phyloP scores from a whole-genome alignment of 2,329 filamentous ascomycete genomes.

The Cytospora chrysosperma region DNA sequence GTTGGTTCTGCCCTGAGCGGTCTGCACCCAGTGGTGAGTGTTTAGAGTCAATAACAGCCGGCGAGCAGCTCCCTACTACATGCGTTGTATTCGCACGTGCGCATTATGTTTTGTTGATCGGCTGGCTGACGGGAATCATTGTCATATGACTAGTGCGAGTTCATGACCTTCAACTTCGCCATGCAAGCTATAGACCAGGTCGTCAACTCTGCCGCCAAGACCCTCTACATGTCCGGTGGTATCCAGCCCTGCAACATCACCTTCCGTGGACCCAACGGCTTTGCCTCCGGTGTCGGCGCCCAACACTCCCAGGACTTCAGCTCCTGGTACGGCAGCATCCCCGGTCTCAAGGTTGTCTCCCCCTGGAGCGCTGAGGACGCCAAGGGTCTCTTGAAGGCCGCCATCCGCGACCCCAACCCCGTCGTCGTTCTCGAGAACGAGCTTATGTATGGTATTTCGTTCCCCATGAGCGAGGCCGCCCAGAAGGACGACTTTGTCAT shows the following conservation, averaged over 20 bases:
- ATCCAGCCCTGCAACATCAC: slow-evolving; percentile 99
- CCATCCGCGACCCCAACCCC: slow-evolving; percentile 97
- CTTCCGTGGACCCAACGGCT: slow-evolving; percentile 98
- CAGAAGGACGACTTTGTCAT: slow-evolving; percentile 96
- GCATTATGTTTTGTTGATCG: neutral
- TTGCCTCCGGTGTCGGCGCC: slow-evolving; percentile 89
- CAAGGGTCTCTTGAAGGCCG: slow-evolving; percentile 96
- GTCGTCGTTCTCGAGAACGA: slow-evolving; percentile 90
- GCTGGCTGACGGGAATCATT: neutral
- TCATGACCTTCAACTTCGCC: slow-evolving; percentile 99
- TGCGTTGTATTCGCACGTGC: no score
- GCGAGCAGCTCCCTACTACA: no score
- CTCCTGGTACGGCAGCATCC: slow-evolving; percentile 98
- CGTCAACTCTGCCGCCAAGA: slow-evolving; percentile 98
- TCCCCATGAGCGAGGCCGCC: slow-evolving; percentile 96
- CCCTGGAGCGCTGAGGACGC: slow-evolving; percentile 98
- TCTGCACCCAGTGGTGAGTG: slow-evolving; percentile 87
- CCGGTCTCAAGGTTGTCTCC: slow-evolving; percentile 92
- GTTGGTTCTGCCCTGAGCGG: slow-evolving; percentile 94
- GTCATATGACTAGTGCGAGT: slow-evolving; percentile 70
- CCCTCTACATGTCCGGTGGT: slow-evolving; percentile 99
- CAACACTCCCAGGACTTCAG: slow-evolving; percentile 99
- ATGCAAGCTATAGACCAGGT: slow-evolving; percentile 99
- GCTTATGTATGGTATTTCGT: slow-evolving; percentile 86
- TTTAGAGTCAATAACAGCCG: no score